These are phyloP conservation scores for Leccinum boreale DNA, from an alignment of 768 basidiomycete genomes.

Conservation along the genomic window DNA sequence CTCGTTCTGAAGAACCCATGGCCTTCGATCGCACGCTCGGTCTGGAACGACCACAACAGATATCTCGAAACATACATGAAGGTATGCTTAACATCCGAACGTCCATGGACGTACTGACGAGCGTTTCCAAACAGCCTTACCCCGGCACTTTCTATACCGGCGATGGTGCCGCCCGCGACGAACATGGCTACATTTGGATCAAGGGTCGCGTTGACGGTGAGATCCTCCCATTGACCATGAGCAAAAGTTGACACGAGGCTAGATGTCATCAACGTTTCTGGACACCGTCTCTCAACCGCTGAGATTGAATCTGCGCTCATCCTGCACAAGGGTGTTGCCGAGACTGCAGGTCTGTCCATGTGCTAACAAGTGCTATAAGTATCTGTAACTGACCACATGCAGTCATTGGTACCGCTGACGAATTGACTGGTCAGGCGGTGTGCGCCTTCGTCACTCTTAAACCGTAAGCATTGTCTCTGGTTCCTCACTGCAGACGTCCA, in stretches of 20 bases:
- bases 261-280: constrained; percentile 98
- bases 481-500: not conserved
- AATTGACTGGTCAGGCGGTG: constrained; percentile 92
- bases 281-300: constrained; percentile 94
- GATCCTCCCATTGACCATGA: constrained; percentile 18
- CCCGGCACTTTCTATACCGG: constrained; percentile 96
- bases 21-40: constrained; percentile 93
- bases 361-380: not conserved
- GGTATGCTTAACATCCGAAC: constrained; percentile 20
- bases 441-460: constrained; percentile 92
- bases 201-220: constrained; percentile 92
- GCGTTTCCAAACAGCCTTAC: constrained; percentile 50
- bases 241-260: constrained; percentile 1
- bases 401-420: constrained; percentile 84
- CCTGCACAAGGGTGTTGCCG: constrained; percentile 90
- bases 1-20: constrained; percentile 83
- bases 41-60: constrained; percentile 89
- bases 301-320: constrained; percentile 98
- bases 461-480: constrained; percentile 51
- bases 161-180: constrained; percentile 91
- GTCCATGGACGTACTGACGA: constrained; percentile 41
- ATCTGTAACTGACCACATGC: constrained; percentile 5
- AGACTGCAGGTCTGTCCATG: constrained; percentile 66
- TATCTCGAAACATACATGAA: constrained; percentile 77
- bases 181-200: constrained; percentile 98